Percentiles rank a stretch among this genome's conserved stretches.
Conservation (phyloP, 2,329 filamentous ascomycete species). For the Annulohypoxylon truncatum region DNA sequence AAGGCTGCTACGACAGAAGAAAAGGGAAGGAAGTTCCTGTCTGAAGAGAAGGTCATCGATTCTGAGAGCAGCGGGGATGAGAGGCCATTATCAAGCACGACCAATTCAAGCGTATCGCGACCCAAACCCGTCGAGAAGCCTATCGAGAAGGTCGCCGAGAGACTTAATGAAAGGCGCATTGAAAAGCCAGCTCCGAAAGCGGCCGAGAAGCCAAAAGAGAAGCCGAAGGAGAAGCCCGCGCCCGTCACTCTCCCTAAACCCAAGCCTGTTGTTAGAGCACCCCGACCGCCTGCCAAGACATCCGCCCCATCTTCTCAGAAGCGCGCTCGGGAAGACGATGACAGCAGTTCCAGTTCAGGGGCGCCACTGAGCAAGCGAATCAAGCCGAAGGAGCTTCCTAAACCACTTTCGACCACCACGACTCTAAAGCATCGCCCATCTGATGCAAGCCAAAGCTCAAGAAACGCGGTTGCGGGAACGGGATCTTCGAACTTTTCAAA, state of each 20-base stretch:
- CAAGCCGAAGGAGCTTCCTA: constrained; percentile 59
- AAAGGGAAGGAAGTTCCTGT: constrained; percentile 61
- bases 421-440: constrained; percentile 60
- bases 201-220: constrained; percentile 30
- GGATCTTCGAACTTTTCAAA: constrained; percentile 56
- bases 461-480: constrained; percentile 51
- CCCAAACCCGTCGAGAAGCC: constrained; percentile 40
- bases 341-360: constrained; percentile 70
- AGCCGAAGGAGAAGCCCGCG: constrained; percentile 44
- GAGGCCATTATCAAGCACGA: constrained; percentile 55
- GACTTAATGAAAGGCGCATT: constrained; percentile 25
- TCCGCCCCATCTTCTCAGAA: constrained; percentile 58
- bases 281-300: constrained; percentile 45
- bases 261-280: constrained; percentile 51
- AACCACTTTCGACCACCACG: constrained; percentile 50
- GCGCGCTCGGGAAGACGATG: constrained; percentile 64
- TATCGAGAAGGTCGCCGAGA: constrained; percentile 32
- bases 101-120: constrained; percentile 46
- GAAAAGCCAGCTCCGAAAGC: constrained; percentile 27
- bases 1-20: constrained; percentile 50
- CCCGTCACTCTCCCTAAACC: constrained; percentile 42
- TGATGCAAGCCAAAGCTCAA: constrained; percentile 62
- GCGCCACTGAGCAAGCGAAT: constrained; percentile 69
- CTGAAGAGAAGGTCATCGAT: constrained; percentile 67
- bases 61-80: constrained; percentile 67